Evolutionary conservation across 2,329 filamentous ascomycete species (phyloP), one percentile per base, ranked within the genome.

Genomic region (Alternaria atra): DNA sequence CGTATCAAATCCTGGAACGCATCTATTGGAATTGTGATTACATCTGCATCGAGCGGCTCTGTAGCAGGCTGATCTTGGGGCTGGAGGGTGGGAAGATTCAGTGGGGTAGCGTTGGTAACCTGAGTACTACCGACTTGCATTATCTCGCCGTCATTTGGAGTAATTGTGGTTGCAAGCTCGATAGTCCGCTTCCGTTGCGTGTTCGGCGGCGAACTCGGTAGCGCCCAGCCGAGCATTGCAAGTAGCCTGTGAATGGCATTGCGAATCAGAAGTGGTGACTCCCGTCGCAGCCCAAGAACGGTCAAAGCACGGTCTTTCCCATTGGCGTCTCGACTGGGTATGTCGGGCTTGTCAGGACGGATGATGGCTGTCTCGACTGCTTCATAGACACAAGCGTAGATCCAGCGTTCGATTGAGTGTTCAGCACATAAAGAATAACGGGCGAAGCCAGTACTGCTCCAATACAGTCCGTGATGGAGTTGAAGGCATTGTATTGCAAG

Each of bases 311-410:
- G 70, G 43, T 71, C 60, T 35, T 71, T 73, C 12, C 54, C 55
- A 40, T 60, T 52, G 23, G 69, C 61, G 25, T 76, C 71, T 23
- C 68, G 69, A 37, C 68, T 68, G 17, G 57, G 59, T 48, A 76
- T 56, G 46, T 76, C 73, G n/a, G 73, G 67, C 51, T 73, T 73
- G 20, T 71, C 66, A 12, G 74, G 74, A 44, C 67, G 69, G 29
- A 76, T 69, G 7, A 74, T 65, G 32, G 67, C 70, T 6, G 67
- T 55, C 13, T 78, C 73, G 12, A 77, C 68, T 17, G 72, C 71
- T 60, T 77, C 74, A 32, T 68, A 72, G 12, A 74, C 63, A 4
- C 61, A 61, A 25, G 68, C 67, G 44, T 73, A 69, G 4, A 75
- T 51, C 69, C 68, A 75, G 17, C 70, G 67, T 55, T 73, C 71